Evolutionary conservation across 805 yeast species (phyloP), one percentile per base, ranked within the genome.

Genomic region (Teunomyces gatunensis): DNA sequence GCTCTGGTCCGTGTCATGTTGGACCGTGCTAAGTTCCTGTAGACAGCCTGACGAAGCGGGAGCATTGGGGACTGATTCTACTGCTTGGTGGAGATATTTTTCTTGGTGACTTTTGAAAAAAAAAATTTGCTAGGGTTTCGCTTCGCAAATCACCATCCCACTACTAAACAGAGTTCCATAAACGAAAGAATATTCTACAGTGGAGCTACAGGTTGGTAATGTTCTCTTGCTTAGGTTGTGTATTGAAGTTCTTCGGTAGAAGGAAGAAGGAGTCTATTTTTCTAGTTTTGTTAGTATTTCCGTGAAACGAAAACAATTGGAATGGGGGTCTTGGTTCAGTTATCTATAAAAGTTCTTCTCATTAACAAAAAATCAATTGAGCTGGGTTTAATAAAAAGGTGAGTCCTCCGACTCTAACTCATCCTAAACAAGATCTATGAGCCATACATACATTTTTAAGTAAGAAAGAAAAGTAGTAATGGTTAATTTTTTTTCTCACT

Each of bases 281-380:
- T 32, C 18, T 15, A 13, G 34, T 13, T 13, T 21, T 5, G 40
- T 37, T 37, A 37, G 40, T 37, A 21, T 23, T 21, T 37, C 28
- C n/a, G 15, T 12, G 9, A 13, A 32, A 12, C 25, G 9, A 23
- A 13, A 37, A 37, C 13, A 6, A 12, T 30, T n/a, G 17, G 37
- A 23, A 18, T 21, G 13, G 15, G 15, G 25, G 15, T 17, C 39
- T 47, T 25, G 40, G 36, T 42, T 61, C 65, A 60, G 65, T 52
- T 59, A 54, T 63, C 63, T 60, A 39, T 39, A 45, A 48, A 47
- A 50, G 51, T 56, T 64, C 60, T 67, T 68, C 64, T 68, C 73
- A 68, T 65, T 54, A 68, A 67, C 69, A 65, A 64, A 65, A 60
- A 59, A 67, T 69, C 74, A 68, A 69, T 61, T 68, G 74, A 69